These are phyloP conservation scores for Stemphylium beticola DNA, from an alignment of 2,329 filamentous ascomycete genomes.

Conservation along the genomic window DNA sequence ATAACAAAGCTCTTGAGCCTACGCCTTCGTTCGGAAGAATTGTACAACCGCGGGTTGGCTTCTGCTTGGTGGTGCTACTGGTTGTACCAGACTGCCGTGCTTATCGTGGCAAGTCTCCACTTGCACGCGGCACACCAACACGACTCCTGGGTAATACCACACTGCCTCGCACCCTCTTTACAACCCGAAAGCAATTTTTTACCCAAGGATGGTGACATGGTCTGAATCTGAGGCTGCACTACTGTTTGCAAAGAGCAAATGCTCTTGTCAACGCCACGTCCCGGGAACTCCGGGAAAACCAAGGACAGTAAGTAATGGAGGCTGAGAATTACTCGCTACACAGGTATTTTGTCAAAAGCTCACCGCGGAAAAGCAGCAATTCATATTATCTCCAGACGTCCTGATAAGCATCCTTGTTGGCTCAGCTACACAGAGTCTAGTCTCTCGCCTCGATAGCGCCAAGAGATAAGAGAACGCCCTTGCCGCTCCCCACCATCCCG, in stretches of 20 bases:
- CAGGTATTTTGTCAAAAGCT: slow-evolving; percentile 26
- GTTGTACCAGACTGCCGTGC: neutral
- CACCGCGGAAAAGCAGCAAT: slow-evolving; percentile 43
- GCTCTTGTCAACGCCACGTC: slow-evolving; percentile 13
- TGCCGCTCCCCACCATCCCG: slow-evolving; percentile 42
- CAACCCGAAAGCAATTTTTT: slow-evolving; percentile 9
- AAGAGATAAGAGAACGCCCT: slow-evolving; percentile 48
- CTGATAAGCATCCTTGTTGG: slow-evolving; percentile 41
- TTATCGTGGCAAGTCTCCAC: slow-evolving; percentile 12
- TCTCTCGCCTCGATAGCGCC: slow-evolving; percentile 28
- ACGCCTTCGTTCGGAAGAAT: neutral
- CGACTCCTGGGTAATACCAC: neutral
- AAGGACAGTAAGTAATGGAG: slow-evolving; percentile 4
- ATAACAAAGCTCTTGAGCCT: neutral
- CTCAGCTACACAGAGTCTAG: slow-evolving; percentile 21
- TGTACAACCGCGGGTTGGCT: neutral
- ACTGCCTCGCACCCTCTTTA: neutral
- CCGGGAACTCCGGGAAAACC: neutral
- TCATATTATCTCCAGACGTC: slow-evolving; percentile 33
- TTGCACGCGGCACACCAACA: neutral
- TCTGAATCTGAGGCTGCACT: neutral
- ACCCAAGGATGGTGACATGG: neutral
- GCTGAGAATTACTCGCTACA: slow-evolving; percentile 23
- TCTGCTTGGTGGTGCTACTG: neutral
- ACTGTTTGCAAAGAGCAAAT: neutral